Conservation (phyloP, 2,329 filamentous ascomycete genomes). For the Alternaria alternata region DNA sequence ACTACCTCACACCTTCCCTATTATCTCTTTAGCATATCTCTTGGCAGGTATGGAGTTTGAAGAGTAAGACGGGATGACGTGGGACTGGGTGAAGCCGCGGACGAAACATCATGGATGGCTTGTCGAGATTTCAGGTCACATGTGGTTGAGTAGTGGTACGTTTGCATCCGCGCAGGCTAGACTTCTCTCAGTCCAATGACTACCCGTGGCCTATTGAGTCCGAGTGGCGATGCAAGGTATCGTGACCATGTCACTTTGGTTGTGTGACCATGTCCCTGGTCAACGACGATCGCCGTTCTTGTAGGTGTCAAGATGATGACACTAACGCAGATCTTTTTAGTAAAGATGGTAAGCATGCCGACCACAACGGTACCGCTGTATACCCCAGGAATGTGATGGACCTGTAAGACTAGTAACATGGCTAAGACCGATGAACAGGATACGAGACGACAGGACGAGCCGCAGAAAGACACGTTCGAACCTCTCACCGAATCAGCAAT, state of each 20-base stretch:
- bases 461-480: neutral
- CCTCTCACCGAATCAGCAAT: neutral
- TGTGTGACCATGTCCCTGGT: neutral
- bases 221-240: neutral
- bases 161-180: neutral
- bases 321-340: neutral
- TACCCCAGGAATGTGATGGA: neutral
- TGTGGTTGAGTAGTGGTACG: neutral
- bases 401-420: neutral
- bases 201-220: too few relatives aligned
- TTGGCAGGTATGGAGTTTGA: neutral
- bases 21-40: neutral
- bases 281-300: neutral
- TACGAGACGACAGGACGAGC: neutral
- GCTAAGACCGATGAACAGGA: neutral
- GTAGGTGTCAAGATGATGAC: neutral
- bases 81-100: neutral
- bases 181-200: neutral
- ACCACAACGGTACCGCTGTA: neutral
- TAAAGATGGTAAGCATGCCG: neutral
- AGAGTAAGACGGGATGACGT: neutral
- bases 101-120: neutral
- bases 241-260: neutral
- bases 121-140: neutral
- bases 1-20: neutral